These are phyloP conservation scores for Microstegium vimineum DNA, from an alignment of 176 grass and related monocot species.

Conservation along the genomic window DNA sequence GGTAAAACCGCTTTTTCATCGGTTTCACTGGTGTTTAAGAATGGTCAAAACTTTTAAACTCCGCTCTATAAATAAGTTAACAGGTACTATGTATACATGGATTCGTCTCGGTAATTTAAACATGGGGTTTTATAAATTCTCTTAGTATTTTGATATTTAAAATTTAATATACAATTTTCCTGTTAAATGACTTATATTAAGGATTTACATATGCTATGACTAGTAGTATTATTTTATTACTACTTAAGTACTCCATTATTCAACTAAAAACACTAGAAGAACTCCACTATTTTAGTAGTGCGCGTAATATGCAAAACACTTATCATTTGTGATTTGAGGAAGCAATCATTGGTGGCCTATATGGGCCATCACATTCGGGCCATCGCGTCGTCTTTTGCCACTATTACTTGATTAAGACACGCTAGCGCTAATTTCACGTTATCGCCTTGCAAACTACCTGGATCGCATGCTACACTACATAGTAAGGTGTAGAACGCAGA, in stretches of 20 bases:
- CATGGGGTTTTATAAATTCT: not conserved
- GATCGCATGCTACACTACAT: not conserved
- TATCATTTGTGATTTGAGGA: not conserved
- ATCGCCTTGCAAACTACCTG: not conserved
- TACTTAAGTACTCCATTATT: too few relatives aligned
- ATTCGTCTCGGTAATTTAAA: not conserved
- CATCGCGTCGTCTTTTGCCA: not conserved
- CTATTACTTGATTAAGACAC: slow-evolving; percentile 8
- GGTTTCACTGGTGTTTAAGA: not conserved
- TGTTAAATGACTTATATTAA: too few relatives aligned
- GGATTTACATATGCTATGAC: too few relatives aligned
- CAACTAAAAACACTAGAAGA: too few relatives aligned
- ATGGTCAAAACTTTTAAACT: not conserved
- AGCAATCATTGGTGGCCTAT: not conserved
- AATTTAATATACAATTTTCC: too few relatives aligned
- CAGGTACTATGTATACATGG: not conserved
- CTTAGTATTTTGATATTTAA: too few relatives aligned
- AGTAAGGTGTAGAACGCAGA: not conserved
- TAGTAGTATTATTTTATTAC: too few relatives aligned
- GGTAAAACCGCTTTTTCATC: not conserved
- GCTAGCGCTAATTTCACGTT: not conserved
- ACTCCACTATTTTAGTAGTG: too few relatives aligned
- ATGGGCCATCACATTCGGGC: not conserved
- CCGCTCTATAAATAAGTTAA: not conserved
- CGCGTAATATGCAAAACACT: not conserved